Conservation (phyloP, 192 early-diverging fungal species). For the Funneliformis mosseae region DNA sequence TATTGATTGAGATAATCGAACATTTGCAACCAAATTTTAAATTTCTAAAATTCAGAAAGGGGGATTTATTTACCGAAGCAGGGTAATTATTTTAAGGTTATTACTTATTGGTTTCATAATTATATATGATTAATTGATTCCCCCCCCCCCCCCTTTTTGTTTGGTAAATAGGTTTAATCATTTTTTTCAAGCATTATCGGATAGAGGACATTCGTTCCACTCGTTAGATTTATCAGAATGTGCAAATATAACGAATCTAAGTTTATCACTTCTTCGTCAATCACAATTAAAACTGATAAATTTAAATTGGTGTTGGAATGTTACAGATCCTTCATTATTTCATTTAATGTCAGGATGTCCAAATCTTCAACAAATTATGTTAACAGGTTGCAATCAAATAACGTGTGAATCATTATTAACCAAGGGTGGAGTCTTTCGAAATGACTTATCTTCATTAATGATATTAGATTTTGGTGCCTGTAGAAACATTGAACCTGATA, state of each 20-base stretch:
- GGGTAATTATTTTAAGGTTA: not conserved
- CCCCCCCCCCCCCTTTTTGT: no score
- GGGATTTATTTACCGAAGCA: not conserved
- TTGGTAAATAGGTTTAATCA: not conserved
- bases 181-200: slow-evolving; percentile 1
- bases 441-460: not conserved
- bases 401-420: slow-evolving; percentile 7
- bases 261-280: not conserved
- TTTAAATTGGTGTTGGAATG: slow-evolving; percentile 26
- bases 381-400: slow-evolving; percentile 23
- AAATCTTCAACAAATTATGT: not conserved
- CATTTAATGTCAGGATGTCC: not conserved
- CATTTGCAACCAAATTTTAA: not conserved
- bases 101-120: no score
- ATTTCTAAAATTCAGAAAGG: slow-evolving; percentile 20
- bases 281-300: not conserved
- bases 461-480: slow-evolving; percentile 12
- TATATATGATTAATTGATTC: no score
- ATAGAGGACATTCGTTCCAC: slow-evolving; percentile 7
- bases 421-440: not conserved
- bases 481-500: slow-evolving; percentile 2
- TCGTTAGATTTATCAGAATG: slow-evolving; percentile 27
- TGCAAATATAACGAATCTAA: not conserved
- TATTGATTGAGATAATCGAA: not conserved
- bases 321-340: not conserved